Evolutionary conservation across 2,329 filamentous ascomycete genomes (phyloP), one percentile per base, ranked within the genome.

Genomic region (Triangularia setosa): DNA sequence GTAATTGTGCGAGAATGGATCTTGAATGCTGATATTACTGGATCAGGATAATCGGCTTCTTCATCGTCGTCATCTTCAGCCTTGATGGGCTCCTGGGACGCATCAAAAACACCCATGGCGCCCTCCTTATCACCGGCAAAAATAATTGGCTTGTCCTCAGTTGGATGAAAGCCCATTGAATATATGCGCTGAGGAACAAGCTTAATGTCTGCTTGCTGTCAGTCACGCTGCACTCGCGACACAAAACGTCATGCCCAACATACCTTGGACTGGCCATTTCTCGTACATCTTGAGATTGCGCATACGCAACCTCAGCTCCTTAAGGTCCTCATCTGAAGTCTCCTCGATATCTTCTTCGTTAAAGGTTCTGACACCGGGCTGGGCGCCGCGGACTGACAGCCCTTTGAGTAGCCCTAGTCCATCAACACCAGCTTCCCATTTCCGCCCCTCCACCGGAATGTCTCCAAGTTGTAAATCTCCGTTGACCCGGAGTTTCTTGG

Each of bases 61-160:
- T 91, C 89, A 3, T 90, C 88, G 8, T 86, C 85, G 63, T 88
- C 86, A 16, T 83, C 80, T 4, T 83, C 79, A n/a, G 69, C 75
- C 69, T 80, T 74, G 56, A 83, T 73, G 1, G 80, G 79, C 2
- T 84, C 84, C 69, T 96, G 92, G 0, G 91, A 93, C 1, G 89
- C 93, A 73, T 99, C 94, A 62, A 97, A 94, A 0, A 99, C 86
- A 0, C 95, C 95, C 64, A 98, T 82, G 24, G 92, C 91, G 1
- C 95, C 94, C 69, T 96, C 84, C 75, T 99, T 99, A 72, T 99
- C 95, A 11, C 94, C 94, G 0, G 94, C 94, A 73, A 99, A 96
- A 1, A 98, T 84, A 2, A 99, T 81, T 0, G 93, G 88, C 72
- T 98, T 98, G 2, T 93, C 87, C 64, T 88, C 82, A 0, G 88